A percentile compares a stretch with the other conserved stretches of the same genome.
Conservation (phyloP, 768 basidiomycete genomes). For the Boletus sp. region DNA sequence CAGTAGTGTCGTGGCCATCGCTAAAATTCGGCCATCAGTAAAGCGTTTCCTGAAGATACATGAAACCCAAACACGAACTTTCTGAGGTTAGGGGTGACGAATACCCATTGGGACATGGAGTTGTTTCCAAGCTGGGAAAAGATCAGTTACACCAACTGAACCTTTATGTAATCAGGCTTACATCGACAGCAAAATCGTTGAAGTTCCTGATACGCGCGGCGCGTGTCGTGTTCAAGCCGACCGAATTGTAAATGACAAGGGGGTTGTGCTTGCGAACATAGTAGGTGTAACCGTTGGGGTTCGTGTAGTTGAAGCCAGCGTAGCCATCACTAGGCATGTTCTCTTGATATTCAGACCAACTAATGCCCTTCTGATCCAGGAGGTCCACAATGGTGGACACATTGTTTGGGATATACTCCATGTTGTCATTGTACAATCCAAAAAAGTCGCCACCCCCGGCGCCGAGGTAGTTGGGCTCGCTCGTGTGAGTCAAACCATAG, state of each 20-base stretch:
- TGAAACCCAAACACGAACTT: conserved; percentile 12
- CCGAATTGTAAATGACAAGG: conserved; percentile 48
- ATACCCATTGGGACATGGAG: conserved; percentile 55
- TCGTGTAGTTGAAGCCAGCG: conserved; percentile 36
- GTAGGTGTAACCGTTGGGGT: conserved; percentile 39
- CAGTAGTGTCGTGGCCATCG: conserved; percentile 58
- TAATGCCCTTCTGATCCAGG: conserved; percentile 53
- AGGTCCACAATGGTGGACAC: conserved; percentile 60
- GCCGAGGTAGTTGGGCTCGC: conserved; percentile 58
- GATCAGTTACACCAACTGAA: neutral
- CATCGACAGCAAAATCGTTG: conserved; percentile 58
- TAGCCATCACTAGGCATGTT: conserved; percentile 52
- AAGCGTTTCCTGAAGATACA: neutral
- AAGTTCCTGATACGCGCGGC: conserved; percentile 51
- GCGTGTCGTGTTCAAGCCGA: conserved; percentile 42
- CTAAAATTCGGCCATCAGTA: conserved; percentile 29
- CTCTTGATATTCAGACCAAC: conserved; percentile 63
- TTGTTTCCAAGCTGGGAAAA: conserved; percentile 33
- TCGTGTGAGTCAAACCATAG: conserved; percentile 52
- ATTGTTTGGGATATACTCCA: conserved; percentile 37
- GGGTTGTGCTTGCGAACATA: conserved; percentile 58
- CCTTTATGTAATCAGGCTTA: conserved; percentile 16
- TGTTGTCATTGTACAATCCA: conserved; percentile 46
- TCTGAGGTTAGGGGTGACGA: conserved; percentile 57
- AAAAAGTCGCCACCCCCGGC: conserved; percentile 52